Conservation (phyloP, 441 rosid genomes). For the Adansonia rubrostipa region DNA sequence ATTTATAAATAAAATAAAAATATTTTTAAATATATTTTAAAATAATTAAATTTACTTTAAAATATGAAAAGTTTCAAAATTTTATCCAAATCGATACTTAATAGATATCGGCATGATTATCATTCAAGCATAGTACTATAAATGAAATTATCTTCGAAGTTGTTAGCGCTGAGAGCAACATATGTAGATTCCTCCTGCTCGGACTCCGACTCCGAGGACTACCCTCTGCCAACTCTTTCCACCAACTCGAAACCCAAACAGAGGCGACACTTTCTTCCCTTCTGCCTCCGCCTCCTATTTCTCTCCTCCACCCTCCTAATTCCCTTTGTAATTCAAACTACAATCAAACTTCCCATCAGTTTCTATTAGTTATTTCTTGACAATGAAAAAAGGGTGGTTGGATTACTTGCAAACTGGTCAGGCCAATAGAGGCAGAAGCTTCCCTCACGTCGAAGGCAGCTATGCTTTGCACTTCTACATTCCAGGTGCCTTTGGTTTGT, state of each 20-base stretch:
- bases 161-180: constrained; percentile 53
- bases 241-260: constrained; percentile 1
- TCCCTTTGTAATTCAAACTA: constrained; percentile 45
- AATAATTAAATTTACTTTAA: too few relatives aligned
- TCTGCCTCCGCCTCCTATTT: constrained; percentile 80
- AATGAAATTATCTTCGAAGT: too few relatives aligned
- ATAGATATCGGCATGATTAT: too few relatives aligned
- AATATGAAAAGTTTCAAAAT: too few relatives aligned
- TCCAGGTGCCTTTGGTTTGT: constrained; percentile 52
- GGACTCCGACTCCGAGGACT: constrained; percentile 47
- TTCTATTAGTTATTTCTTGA: constrained; percentile 22
- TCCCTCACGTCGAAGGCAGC: constrained; percentile 85
- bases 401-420: constrained; percentile 43
- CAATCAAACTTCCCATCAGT: background rate
- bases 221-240: constrained; percentile 19
- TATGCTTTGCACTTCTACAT: constrained; percentile 89
- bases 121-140: too few relatives aligned
- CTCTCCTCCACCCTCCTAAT: constrained; percentile 65
- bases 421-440: constrained; percentile 70
- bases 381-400: constrained; percentile 33
- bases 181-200: constrained; percentile 64
- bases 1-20: too few relatives aligned
- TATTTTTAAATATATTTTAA: too few relatives aligned
- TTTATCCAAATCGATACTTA: too few relatives aligned
- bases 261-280: constrained; percentile 29